phyloP scores from a whole-genome alignment of 805 yeast genomes.

The Yamadazyma sp. region DNA sequence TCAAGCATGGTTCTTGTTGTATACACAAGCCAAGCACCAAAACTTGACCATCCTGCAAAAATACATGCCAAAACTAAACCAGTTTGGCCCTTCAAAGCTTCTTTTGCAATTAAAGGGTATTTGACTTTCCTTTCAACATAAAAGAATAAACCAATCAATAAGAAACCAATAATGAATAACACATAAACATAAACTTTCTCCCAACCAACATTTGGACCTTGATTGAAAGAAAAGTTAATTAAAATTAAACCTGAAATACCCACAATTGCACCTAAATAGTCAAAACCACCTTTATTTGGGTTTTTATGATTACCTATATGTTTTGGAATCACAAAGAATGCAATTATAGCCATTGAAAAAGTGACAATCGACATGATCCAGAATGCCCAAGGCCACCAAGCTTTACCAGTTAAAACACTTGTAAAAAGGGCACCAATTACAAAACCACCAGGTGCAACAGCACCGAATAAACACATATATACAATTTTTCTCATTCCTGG shows the following conservation, averaged over 20 bases:
- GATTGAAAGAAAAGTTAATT: slow-evolving; percentile 71
- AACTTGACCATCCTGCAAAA: slow-evolving; percentile 72
- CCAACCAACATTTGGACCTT: slow-evolving; percentile 79
- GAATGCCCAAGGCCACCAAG: slow-evolving; percentile 37
- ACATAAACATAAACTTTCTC: slow-evolving; percentile 53
- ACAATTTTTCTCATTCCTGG: slow-evolving; percentile 17
- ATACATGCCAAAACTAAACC: slow-evolving; percentile 50
- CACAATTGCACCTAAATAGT: slow-evolving; percentile 34
- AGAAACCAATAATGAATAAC: slow-evolving; percentile 53
- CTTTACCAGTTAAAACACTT: slow-evolving; percentile 21
- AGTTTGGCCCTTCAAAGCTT: slow-evolving; percentile 43
- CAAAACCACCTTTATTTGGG: slow-evolving; percentile 16
- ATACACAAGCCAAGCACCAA: slow-evolving; percentile 68
- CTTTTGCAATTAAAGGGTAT: slow-evolving; percentile 54
- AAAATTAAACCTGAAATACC: slow-evolving; percentile 62
- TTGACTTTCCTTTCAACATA: slow-evolving; percentile 44
- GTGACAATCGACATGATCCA: slow-evolving; percentile 26
- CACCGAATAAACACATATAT: slow-evolving; percentile 28
- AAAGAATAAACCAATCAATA: slow-evolving; percentile 38
- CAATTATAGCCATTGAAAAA: slow-evolving; percentile 14
- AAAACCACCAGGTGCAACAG: slow-evolving; percentile 35
- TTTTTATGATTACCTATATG: slow-evolving; percentile 18
- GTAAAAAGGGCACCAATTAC: slow-evolving; percentile 26
- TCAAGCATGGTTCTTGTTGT: slow-evolving; percentile 44
- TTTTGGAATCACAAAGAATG: slow-evolving; percentile 25